A percentile compares a stretch with the other conserved stretches of the same genome.
phyloP scores from a whole-genome alignment of 1,284 basidiomycete species.

The Puccinia sorghi region DNA sequence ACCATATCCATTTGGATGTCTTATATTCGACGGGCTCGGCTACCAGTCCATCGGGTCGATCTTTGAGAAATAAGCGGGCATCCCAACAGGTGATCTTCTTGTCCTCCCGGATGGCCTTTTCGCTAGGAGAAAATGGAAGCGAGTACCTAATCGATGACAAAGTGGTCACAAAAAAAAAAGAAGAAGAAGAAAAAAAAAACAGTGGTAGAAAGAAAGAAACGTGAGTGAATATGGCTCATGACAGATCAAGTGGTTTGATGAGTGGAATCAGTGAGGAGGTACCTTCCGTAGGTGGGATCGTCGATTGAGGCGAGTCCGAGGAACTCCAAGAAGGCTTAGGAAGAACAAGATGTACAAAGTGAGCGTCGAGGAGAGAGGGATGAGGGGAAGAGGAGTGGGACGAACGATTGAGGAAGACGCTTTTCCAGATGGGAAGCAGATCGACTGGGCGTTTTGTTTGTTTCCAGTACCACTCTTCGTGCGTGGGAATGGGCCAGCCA shows the following conservation, averaged over 20 bases:
- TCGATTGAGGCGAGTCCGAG: background rate
- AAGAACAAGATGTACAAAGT: background rate
- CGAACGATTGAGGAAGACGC: slow-evolving; percentile 8
- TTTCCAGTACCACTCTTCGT: slow-evolving; percentile 15
- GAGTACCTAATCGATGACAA: slow-evolving; percentile 24
- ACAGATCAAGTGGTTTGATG: no score
- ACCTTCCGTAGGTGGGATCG: slow-evolving; percentile 6
- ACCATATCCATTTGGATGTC: slow-evolving; percentile 40
- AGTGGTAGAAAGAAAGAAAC: background rate
- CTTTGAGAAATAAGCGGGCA: slow-evolving; percentile 30
- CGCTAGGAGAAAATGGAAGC: slow-evolving; percentile 36
- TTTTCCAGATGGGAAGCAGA: background rate
- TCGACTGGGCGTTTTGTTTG: background rate
- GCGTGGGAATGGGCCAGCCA: slow-evolving; percentile 1
- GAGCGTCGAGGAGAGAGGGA: background rate
- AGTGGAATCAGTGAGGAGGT: background rate
- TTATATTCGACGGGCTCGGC: slow-evolving; percentile 21
- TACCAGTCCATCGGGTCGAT: background rate
- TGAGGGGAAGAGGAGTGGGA: background rate
- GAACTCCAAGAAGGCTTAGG: background rate
- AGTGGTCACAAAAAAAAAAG: background rate
- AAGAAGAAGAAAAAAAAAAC: no score
- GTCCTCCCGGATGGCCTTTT: slow-evolving; percentile 34
- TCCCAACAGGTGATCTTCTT: slow-evolving; percentile 30
- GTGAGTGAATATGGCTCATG: no score